phyloP scores from a whole-genome alignment of 306 rosid species.

The Psophocarpus tetragonolobus region DNA sequence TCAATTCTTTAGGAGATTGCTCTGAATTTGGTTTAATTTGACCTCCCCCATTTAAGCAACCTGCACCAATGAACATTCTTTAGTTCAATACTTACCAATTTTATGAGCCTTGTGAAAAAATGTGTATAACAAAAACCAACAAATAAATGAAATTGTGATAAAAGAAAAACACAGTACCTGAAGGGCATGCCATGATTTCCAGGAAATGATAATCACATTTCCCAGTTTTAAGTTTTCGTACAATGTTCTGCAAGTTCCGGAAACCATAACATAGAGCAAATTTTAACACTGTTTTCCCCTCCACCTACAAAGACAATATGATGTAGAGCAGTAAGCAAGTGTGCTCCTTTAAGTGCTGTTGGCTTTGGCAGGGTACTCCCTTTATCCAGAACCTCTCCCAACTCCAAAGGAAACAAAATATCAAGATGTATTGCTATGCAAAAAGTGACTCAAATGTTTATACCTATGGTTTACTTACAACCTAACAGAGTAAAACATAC shows the following conservation, averaged over 20 bases:
- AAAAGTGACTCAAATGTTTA: not conserved
- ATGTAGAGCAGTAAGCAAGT: not conserved
- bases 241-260: conserved; percentile 84
- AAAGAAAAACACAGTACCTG: conserved; percentile 52
- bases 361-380: not conserved
- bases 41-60: conserved; percentile 99
- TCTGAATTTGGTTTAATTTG: conserved; percentile 85
- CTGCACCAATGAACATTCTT: conserved; percentile 41
- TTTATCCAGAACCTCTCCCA: not conserved
- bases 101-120: not conserved
- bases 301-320: conserved; percentile 58
- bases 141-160: not conserved
- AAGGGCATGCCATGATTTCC: conserved; percentile 99
- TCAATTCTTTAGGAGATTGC: conserved; percentile 71
- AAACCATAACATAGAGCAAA: conserved; percentile 92
- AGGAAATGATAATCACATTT: conserved; percentile 86
- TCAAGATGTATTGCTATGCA: not conserved
- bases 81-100: conserved; percentile 15
- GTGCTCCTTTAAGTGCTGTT: not conserved
- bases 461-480: not conserved
- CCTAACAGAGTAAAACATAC: conserved; percentile 1
- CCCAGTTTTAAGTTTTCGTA: conserved; percentile 72
- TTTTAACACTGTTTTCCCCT: conserved; percentile 70
- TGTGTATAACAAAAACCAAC: not conserved
- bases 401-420: not conserved